Base-by-base conservation (phyloP, 208 protist species). In the Leishmania martiniquensis region DNA sequence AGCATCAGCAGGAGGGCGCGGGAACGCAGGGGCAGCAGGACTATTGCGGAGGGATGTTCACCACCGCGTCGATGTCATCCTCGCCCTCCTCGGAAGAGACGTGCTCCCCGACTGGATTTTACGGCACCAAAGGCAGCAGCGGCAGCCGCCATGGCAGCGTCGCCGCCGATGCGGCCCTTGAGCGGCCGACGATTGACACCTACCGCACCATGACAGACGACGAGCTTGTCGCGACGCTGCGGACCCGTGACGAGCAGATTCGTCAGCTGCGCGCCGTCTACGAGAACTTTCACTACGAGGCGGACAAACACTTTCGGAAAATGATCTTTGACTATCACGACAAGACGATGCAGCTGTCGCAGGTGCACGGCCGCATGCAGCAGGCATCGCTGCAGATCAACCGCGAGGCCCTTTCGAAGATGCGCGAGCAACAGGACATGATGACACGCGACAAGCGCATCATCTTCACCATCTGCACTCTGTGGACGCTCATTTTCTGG, bases 261-360 rank as follows among this genome's bases (percentile, higher is more conserved):
- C 70, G 76, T 9, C 70, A 95, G 81, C 80, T 97, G 45, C 89
- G 91, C 6, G 49, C 45, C 51, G 86, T 97, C 49, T 97, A 97
- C 83, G 89, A 94, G 73, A 87, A 80, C 55, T 96, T 97, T 60
- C 93, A 97, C 83, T 97, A 97, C 78, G 90, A 97, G 10, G 89
- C 82, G 1, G 93, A 97, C 72, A 93, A 91, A 65, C 77, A 87
- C 73, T 92, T 93, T 55, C 85, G 93, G 32, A 92, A 89, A 67
- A 96, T 93, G 86, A 84, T 96, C 66, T 89, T 97, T 70, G 93
- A 97, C 76, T 97, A 97, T 80, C 93, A 97, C 74, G 93, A 97
- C 76, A 97, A 96, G 87, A 89, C 93, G 13, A 68, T 93, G 57
- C 86, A 95, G 77, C 86, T 97, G n/a, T 94, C 91, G 51, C 90